Base-by-base conservation (phyloP, 768 basidiomycete species). In the Rhodotorula taiwanensis region DNA sequence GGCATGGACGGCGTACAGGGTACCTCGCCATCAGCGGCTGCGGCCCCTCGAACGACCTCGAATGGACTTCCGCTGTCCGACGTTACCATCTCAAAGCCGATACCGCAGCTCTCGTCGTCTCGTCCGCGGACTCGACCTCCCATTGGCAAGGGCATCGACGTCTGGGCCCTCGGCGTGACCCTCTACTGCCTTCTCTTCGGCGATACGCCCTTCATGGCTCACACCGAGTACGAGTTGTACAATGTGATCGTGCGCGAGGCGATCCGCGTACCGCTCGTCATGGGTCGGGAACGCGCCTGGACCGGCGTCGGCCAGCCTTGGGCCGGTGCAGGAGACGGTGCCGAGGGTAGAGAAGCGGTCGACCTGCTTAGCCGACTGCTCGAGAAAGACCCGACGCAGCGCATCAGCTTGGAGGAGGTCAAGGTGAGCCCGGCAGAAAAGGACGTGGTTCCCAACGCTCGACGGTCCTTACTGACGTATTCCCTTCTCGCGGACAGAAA, bases 101-200 rank as follows among this genome's bases (percentile, higher is more conserved):
- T 76, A 21, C 69, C 67, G 4, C 58, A 67, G 11, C 70, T 64
- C 5, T 54, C 60, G 27, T 60, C 53, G 25, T 48, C 43, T 55
- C 60, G 57, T 27, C 58, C 67, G 31, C 63, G 66, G 36, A 50
- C 69, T 0, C 63, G 67, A 28, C 69, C 66, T 18, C 62, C 67
- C 33, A 55, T 71, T 23, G 70, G 71, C 28, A 90, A 92, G 75
- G 85, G 90, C 6, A 94, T 98, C 74, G 95, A 99, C 73, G 83
- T 99, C 39, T 99, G 95, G 95, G 94, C 95, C 1, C 81, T 99
- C 4, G 95, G 95, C 28, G 87, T 97, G 34, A 99, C 95, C 4
- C 79, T 97, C 8, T 98, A 90, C 76, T 94, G 92, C 74, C 82
- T 98, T 50, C 81, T 98, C 3, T 97, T 94, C 69, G 95, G 91